phyloP scores from a whole-genome alignment of 2,329 filamentous ascomycete species.

The Westerdykella ornata region DNA sequence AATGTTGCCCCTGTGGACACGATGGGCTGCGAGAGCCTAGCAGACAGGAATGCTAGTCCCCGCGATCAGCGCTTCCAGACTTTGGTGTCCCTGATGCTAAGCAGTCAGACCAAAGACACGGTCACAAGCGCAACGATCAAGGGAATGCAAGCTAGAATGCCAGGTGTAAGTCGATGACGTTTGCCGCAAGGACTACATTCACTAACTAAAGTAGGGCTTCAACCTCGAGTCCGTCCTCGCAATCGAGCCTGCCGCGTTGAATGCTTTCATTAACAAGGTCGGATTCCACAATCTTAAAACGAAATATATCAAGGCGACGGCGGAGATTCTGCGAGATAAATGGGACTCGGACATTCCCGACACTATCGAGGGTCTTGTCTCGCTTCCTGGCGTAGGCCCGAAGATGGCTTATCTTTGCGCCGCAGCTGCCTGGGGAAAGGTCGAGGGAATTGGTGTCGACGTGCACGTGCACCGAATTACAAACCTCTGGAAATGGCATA shows the following conservation, averaged over 20 bases:
- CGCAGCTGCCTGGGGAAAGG: constrained; percentile 63
- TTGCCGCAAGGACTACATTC: neutral
- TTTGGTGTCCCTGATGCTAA: constrained; percentile 81
- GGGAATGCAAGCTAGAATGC: constrained; percentile 67
- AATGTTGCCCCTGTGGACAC: constrained; percentile 84
- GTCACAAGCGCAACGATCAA: constrained; percentile 79
- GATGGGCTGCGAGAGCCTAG: constrained; percentile 86
- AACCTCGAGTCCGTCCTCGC: constrained; percentile 72
- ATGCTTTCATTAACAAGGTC: constrained; percentile 72
- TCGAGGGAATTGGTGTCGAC: constrained; percentile 82
- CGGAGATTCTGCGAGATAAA: constrained; percentile 63
- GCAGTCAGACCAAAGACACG: constrained; percentile 87
- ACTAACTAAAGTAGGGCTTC: constrained; percentile 43
- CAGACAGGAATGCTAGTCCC: constrained; percentile 46
- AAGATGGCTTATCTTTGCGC: constrained; percentile 93
- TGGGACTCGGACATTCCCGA: constrained; percentile 72
- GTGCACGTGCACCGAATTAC: constrained; percentile 93
- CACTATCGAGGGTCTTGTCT: constrained; percentile 66
- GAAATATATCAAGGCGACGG: constrained; percentile 69
- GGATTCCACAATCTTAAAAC: constrained; percentile 97
- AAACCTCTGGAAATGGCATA: constrained; percentile 89
- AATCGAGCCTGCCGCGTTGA: constrained; percentile 59
- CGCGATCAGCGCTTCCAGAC: constrained; percentile 73
- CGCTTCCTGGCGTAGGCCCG: constrained; percentile 79
- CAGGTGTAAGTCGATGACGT: constrained; percentile 30